Conservation (phyloP, 805 yeast genomes). For the Hanseniaspora singularis region DNA sequence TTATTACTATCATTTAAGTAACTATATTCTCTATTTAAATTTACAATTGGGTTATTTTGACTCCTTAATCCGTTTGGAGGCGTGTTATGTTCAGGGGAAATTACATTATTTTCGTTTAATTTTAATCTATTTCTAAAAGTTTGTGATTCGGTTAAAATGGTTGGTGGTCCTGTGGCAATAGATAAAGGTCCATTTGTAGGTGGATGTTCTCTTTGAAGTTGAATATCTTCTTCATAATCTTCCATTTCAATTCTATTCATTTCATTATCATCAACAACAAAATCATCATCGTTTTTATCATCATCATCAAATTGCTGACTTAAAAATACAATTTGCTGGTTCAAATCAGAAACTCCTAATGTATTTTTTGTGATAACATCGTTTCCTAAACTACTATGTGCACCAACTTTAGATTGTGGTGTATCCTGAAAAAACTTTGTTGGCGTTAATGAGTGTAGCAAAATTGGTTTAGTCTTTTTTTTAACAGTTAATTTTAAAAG, state of each 20-base stretch:
- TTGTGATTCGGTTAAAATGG: neutral
- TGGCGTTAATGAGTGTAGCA: constrained; percentile 11
- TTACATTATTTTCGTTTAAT: neutral
- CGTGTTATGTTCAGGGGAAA: neutral
- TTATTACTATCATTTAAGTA: neutral
- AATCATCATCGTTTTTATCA: constrained; percentile 14
- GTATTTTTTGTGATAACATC: neutral
- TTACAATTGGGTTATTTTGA: constrained; percentile 6
- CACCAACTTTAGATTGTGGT: too few relatives aligned
- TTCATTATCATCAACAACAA: constrained; percentile 10
- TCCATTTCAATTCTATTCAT: constrained; percentile 19
- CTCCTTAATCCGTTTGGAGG: neutral
- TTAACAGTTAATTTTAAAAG: constrained; percentile 2
- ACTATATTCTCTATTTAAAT: constrained; percentile 9
- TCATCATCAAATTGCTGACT: constrained; percentile 13
- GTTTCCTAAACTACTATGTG: neutral
- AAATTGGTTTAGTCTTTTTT: constrained; percentile 5
- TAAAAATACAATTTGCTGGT: constrained; percentile 8
- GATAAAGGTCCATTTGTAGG: constrained; percentile 4
- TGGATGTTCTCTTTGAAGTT: constrained; percentile 34
- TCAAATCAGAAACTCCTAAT: neutral
- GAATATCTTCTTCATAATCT: constrained; percentile 22
- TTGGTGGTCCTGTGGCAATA: constrained; percentile 12
- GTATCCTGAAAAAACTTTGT: constrained; percentile 1
- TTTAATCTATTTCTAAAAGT: neutral